A percentile compares a stretch with the other conserved stretches of the same genome.
phyloP scores from a whole-genome alignment of 305 asterid genomes.

The Fraxinus xanthoxyloides region DNA sequence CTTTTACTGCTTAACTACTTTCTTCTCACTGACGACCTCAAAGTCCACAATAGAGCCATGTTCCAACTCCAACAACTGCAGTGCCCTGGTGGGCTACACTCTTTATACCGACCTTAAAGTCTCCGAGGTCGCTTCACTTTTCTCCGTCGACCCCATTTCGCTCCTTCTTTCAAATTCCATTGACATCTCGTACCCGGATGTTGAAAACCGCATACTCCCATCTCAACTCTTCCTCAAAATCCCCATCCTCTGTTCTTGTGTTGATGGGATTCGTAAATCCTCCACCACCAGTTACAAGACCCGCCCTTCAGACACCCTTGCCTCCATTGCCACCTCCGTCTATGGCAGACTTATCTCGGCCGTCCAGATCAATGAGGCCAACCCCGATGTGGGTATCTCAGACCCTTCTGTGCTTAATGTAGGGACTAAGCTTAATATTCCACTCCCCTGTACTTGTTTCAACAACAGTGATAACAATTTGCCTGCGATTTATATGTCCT shows the following conservation, averaged over 20 bases:
- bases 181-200: conserved; percentile 76
- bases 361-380: conserved; percentile 78
- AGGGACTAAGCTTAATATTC: conserved; percentile 61
- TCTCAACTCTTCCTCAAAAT: conserved; percentile 64
- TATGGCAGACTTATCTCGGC: conserved; percentile 83
- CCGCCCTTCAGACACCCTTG: conserved; percentile 78
- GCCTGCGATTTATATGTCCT: conserved; percentile 82
- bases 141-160: conserved; percentile 74
- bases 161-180: conserved; percentile 72
- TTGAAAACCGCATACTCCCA: conserved; percentile 89
- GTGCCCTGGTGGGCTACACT: conserved; percentile 76
- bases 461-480: conserved; percentile 77
- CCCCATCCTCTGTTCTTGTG: conserved; percentile 75
- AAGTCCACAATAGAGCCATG: conserved; percentile 95
- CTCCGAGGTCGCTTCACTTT: conserved; percentile 84
- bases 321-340: conserved; percentile 52
- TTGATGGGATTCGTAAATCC: conserved; percentile 85
- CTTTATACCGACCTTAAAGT: conserved; percentile 95
- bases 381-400: conserved; percentile 49
- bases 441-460: conserved; percentile 92
- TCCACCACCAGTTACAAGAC: conserved; percentile 58
- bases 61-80: conserved; percentile 69
- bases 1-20: conserved; percentile 27
- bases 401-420: conserved; percentile 68
- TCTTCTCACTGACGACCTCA: conserved; percentile 35